phyloP scores from a whole-genome alignment of 495 filamentous ascomycete genomes.

The Astrothelium macrocarpum region DNA sequence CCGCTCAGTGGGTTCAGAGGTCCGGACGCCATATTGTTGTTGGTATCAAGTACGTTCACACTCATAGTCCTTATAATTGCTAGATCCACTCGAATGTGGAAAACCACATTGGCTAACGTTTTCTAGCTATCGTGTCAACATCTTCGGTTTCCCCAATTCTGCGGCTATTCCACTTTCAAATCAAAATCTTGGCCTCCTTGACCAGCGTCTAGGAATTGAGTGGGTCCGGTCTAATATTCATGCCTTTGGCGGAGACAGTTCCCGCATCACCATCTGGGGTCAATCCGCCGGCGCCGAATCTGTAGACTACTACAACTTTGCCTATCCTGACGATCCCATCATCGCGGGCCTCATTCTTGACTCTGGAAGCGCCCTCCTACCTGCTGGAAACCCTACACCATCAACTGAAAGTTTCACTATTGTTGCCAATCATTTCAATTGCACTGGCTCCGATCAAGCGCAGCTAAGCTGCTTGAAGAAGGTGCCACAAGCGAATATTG shows the following conservation, averaged over 20 bases:
- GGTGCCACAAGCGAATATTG: conserved; percentile 31
- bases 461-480: conserved; percentile 42
- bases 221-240: conserved; percentile 26
- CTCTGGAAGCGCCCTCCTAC: conserved; percentile 17
- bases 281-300: conserved; percentile 15
- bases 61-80: background rate
- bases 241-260: conserved; percentile 57
- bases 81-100: background rate
- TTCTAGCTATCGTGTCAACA: conserved; percentile 48
- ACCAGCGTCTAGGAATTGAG: conserved; percentile 47
- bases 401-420: conserved; percentile 33
- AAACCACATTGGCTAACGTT: background rate
- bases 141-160: conserved; percentile 51
- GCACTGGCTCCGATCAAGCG: conserved; percentile 30
- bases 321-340: conserved; percentile 22
- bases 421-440: conserved; percentile 38
- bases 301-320: conserved; percentile 15
- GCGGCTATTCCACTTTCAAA: conserved; percentile 25
- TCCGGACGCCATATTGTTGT: conserved; percentile 49
- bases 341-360: conserved; percentile 25
- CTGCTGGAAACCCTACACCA: background rate
- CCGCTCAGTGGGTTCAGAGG: conserved; percentile 34
- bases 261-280: conserved; percentile 37
- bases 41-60: conserved; percentile 39
- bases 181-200: conserved; percentile 48